phyloP scores from a whole-genome alignment of 2,329 filamentous ascomycete species.

The Epichloe aotearoae region DNA sequence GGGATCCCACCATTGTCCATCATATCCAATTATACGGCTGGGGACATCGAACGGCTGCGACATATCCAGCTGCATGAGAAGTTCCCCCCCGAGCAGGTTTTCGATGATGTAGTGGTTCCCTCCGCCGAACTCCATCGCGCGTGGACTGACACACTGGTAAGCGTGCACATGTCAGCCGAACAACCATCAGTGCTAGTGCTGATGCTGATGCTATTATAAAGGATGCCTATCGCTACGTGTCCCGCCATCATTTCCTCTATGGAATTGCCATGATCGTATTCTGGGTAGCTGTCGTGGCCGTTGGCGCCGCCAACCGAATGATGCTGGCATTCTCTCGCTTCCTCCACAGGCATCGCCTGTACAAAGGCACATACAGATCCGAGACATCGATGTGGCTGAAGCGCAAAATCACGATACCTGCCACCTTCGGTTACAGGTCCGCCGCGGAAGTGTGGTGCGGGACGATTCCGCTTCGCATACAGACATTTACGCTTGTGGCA shows the following conservation, averaged over 20 bases:
- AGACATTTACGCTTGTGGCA: constrained; percentile 24
- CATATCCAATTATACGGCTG: constrained; percentile 21
- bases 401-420: constrained; percentile 23
- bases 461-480: constrained; percentile 30
- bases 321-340: constrained; percentile 7
- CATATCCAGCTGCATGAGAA: constrained; percentile 18
- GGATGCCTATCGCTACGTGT: constrained; percentile 20
- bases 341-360: background rate
- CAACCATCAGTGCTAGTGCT: background rate
- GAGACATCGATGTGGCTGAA: constrained; percentile 16
- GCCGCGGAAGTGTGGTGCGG: constrained; percentile 31
- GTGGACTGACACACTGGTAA: constrained; percentile 26
- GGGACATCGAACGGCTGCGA: constrained; percentile 17
- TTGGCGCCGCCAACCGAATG: constrained; percentile 22
- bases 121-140: constrained; percentile 18
- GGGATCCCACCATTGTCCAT: constrained; percentile 22
- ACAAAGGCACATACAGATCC: background rate
- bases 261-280: constrained; percentile 25
- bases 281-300: constrained; percentile 25
- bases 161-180: background rate
- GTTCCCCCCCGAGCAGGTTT: background rate
- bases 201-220: background rate
- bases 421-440: constrained; percentile 29
- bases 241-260: constrained; percentile 22
- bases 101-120: constrained; percentile 22